Evolutionary conservation across 106 monocot species (phyloP).

Genomic region (Dendrobium huoshanense): DNA sequence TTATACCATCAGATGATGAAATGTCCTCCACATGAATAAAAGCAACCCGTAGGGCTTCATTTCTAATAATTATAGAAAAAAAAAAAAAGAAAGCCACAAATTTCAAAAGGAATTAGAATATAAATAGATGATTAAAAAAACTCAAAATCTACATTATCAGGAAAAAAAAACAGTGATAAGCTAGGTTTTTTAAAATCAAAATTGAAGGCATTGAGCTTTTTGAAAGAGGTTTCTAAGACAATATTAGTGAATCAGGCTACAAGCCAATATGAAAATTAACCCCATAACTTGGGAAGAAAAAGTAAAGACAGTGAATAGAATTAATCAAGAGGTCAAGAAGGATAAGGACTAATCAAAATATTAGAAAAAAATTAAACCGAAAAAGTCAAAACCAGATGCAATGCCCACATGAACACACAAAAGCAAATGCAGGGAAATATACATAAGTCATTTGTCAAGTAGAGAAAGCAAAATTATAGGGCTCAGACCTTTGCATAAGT

Average conservation of each 20-base stretch:
- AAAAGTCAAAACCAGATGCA: not conserved
- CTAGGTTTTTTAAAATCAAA: no score
- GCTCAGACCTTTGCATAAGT: slow-evolving; percentile 76
- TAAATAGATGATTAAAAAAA: not conserved
- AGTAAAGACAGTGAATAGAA: not conserved
- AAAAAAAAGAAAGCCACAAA: not conserved
- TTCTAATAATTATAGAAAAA: slow-evolving; percentile 32
- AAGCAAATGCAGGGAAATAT: not conserved
- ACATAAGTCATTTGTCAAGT: not conserved
- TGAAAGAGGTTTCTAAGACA: not conserved
- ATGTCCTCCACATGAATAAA: slow-evolving; percentile 89
- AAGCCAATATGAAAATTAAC: not conserved
- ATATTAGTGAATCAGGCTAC: not conserved
- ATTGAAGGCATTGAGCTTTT: no score
- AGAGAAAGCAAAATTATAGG: not conserved
- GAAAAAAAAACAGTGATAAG: not conserved
- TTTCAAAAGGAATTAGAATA: not conserved
- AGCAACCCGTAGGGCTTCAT: slow-evolving; percentile 92
- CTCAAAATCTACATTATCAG: not conserved
- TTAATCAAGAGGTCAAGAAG: not conserved
- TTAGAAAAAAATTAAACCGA: not conserved
- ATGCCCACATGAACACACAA: not conserved
- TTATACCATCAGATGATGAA: slow-evolving; percentile 31
- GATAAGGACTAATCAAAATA: not conserved
- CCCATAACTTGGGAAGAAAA: not conserved